phyloP scores from a whole-genome alignment of 176 grass and related monocot genomes.

The Oropetium thomaeum region DNA sequence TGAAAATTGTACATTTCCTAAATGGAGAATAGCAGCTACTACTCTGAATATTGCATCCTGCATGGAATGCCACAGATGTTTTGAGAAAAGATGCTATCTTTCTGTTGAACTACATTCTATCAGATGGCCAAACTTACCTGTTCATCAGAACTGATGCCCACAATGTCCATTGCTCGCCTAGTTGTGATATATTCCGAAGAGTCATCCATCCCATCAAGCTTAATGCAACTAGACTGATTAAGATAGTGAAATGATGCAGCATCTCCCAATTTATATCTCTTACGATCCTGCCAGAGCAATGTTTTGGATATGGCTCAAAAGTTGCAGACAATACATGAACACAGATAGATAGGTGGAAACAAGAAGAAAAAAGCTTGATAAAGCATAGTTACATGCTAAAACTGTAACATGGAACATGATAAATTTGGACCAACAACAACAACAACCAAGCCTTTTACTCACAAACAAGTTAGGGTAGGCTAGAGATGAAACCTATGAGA shows the following conservation, averaged over 20 bases:
- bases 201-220: constrained; percentile 89
- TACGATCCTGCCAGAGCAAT: constrained; percentile 54
- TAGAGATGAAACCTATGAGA: too few relatives aligned
- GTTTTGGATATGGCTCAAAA: constrained; percentile 29
- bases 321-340: constrained; percentile 16
- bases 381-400: neutral
- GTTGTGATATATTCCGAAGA: constrained; percentile 76
- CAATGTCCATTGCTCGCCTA: constrained; percentile 87
- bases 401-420: neutral
- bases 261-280: constrained; percentile 83
- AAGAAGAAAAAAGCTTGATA: neutral
- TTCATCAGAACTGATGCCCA: constrained; percentile 85
- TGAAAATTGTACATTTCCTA: constrained; percentile 90
- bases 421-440: neutral
- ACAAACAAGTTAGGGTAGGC: too few relatives aligned
- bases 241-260: constrained; percentile 85
- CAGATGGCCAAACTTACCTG: constrained; percentile 54
- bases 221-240: constrained; percentile 92
- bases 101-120: constrained; percentile 20
- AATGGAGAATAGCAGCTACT: constrained; percentile 98
- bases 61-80: constrained; percentile 9
- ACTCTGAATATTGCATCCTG: constrained; percentile 96
- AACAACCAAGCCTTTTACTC: too few relatives aligned
- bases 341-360: constrained; percentile 5
- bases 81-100: neutral